These are phyloP conservation scores for Xerocomus spinulosus DNA, from an alignment of 768 basidiomycete genomes.

Conservation along the genomic window DNA sequence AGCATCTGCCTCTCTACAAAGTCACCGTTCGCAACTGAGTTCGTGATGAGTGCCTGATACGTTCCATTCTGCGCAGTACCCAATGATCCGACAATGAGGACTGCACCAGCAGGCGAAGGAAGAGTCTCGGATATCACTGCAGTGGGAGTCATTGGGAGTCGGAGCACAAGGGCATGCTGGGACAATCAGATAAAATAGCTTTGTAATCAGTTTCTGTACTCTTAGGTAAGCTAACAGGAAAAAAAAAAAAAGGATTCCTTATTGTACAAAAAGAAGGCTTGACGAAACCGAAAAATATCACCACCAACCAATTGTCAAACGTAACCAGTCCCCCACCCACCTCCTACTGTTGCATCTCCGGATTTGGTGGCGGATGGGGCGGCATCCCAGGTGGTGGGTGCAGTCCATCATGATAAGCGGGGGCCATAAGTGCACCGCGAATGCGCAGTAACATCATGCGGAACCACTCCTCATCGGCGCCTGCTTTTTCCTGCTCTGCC, in stretches of 20 bases:
- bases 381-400: conserved; percentile 36
- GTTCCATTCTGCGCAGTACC: conserved; percentile 73
- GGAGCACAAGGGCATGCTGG: neutral
- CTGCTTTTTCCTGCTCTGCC: conserved; percentile 75
- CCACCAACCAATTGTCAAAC: neutral
- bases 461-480: conserved; percentile 80
- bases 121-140: conserved; percentile 36
- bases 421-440: conserved; percentile 62
- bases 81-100: conserved; percentile 74
- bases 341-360: conserved; percentile 29
- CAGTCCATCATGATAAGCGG: conserved; percentile 35
- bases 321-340: neutral
- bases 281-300: conserved; percentile 2
- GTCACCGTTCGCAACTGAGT: conserved; percentile 46
- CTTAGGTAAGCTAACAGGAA: conserved; percentile 19
- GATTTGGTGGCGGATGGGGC: conserved; percentile 33
- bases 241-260: no score
- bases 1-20: conserved; percentile 75
- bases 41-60: conserved; percentile 66
- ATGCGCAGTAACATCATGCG: conserved; percentile 82
- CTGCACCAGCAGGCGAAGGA: conserved; percentile 37
- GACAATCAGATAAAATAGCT: neutral
- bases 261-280: neutral
- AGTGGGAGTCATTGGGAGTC: conserved; percentile 53
- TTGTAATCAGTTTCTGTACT: conserved; percentile 19